Evolutionary conservation across 805 yeast genomes (phyloP).

Genomic region (Saccharomycopsis fermentans): DNA sequence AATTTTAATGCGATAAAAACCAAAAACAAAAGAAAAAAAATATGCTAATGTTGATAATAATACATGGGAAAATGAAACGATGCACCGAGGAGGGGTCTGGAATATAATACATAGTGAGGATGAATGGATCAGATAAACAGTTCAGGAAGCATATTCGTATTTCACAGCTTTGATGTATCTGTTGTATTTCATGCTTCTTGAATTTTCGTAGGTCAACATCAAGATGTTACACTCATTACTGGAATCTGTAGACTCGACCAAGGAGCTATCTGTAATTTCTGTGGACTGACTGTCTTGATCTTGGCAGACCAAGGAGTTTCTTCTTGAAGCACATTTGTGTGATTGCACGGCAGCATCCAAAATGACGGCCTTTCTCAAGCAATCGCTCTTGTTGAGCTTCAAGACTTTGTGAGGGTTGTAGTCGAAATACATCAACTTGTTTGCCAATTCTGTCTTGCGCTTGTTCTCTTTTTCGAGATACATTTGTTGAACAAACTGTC

Average conservation of each 20-base stretch:
- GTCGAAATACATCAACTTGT: slow-evolving; percentile 1
- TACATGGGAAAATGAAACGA: background rate
- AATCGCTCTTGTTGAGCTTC: background rate
- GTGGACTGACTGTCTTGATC: background rate
- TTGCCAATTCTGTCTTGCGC: background rate
- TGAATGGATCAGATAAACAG: background rate
- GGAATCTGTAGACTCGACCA: background rate
- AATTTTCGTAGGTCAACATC: slow-evolving; percentile 1
- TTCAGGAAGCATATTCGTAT: background rate
- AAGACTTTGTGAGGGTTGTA: background rate
- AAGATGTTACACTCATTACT: background rate
- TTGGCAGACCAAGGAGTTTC: background rate
- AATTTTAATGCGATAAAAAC: background rate
- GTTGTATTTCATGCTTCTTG: background rate
- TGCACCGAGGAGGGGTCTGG: too few species aligned
- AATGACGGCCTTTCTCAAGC: background rate
- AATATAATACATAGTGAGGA: background rate
- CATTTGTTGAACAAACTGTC: background rate
- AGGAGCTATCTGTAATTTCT: too few species aligned
- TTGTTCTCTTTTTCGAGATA: background rate
- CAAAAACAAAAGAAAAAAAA: background rate
- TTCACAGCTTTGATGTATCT: background rate
- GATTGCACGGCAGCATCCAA: background rate
- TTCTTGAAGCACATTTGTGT: background rate
- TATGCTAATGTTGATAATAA: background rate